Percentiles rank a stretch among this genome's conserved stretches.
phyloP scores from a whole-genome alignment of 306 rosid species.

The Vigna unguiculata region DNA sequence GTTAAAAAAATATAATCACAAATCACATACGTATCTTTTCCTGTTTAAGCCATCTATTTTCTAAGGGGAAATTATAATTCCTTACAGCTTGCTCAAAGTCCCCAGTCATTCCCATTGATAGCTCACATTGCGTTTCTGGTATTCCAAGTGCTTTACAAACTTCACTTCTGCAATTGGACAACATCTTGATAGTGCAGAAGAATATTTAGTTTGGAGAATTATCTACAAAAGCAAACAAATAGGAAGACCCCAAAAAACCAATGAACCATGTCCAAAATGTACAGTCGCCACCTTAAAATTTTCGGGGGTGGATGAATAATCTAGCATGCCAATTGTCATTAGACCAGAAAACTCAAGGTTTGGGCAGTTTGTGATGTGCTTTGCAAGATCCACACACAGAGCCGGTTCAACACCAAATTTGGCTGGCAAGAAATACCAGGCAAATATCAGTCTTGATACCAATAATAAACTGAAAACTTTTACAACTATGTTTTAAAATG shows the following conservation, averaged over 20 bases:
- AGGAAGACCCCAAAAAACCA: conserved; percentile 16
- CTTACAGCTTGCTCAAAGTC: conserved; percentile 97
- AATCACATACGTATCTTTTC: conserved; percentile 10
- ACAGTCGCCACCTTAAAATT: conserved; percentile 73
- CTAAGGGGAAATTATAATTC: conserved; percentile 1
- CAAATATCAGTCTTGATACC: conserved; percentile 32
- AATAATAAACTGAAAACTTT: conserved; percentile 36
- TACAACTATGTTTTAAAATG: not conserved
- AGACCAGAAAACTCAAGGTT: conserved; percentile 86
- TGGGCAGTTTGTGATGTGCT: conserved; percentile 76
- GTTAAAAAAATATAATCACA: conserved; percentile 22
- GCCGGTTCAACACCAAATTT: conserved; percentile 90
- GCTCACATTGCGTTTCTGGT: conserved; percentile 77
- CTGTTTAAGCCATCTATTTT: conserved; percentile 15
- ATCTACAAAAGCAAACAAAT: conserved; percentile 15
- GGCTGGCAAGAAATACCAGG: conserved; percentile 56
- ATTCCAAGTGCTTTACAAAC: conserved; percentile 80
- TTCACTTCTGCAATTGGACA: conserved; percentile 77
- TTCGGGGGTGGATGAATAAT: conserved; percentile 88
- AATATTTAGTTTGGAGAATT: conserved; percentile 37
- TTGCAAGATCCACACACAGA: conserved; percentile 77
- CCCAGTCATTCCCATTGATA: conserved; percentile 98
- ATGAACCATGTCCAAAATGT: conserved; percentile 15
- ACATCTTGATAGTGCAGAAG: conserved; percentile 52
- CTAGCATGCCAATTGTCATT: conserved; percentile 97